Percentiles rank a stretch among this genome's conserved stretches.
Conservation (phyloP, 2,329 filamentous ascomycete species). For the Ceratocystis lukuohia region DNA sequence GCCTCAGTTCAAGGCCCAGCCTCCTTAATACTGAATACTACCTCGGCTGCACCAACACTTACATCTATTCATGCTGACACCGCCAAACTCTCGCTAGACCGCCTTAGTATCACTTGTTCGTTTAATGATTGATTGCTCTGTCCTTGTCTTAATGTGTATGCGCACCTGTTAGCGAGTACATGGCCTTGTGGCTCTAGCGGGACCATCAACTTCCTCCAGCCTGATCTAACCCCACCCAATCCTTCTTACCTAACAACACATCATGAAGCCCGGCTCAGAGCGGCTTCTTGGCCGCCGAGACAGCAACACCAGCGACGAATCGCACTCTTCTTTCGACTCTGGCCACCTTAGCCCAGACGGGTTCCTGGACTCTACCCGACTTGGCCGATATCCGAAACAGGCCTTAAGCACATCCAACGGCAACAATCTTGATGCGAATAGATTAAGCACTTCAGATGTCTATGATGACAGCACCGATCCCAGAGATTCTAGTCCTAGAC, state of each 20-base stretch:
- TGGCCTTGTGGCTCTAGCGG: not conserved
- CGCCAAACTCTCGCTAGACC: too few species aligned
- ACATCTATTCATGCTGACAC: not conserved
- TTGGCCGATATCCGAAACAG: slow-evolving; percentile 5
- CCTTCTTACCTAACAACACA: too few species aligned
- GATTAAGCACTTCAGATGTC: not conserved
- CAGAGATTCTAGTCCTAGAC: not conserved
- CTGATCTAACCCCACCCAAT: not conserved
- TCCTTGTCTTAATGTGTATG: not conserved
- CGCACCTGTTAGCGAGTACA: not conserved
- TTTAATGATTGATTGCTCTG: too few species aligned
- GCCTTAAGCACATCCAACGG: not conserved
- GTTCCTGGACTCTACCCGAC: not conserved
- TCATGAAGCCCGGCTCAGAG: slow-evolving; percentile 2
- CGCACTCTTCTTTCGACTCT: not conserved
- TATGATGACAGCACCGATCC: not conserved
- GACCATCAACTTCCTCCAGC: not conserved
- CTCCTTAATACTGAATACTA: not conserved
- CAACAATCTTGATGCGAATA: not conserved
- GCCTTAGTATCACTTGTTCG: too few species aligned
- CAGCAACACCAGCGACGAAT: not conserved
- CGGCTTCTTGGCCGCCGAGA: not conserved
- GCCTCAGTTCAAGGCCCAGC: not conserved
- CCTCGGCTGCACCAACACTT: not conserved
- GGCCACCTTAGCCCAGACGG: not conserved